Conservation (phyloP, 2,329 filamentous ascomycete genomes). For the Paraphaeosphaeria minitans region DNA sequence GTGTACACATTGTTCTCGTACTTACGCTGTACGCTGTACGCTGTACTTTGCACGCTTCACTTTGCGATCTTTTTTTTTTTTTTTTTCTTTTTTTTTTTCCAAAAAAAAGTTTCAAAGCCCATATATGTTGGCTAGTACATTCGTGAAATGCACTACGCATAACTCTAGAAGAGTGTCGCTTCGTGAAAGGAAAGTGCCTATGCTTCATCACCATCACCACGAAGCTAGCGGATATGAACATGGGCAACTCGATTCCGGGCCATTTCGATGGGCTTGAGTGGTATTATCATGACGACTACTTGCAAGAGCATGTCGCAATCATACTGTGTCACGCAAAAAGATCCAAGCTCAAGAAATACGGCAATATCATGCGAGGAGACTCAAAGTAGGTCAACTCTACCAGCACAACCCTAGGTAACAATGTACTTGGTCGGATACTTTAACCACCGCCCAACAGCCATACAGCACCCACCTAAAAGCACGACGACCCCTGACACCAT, state of each 20-base stretch:
- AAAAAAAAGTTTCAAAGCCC: too few species aligned
- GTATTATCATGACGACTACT: neutral
- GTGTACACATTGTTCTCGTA: too few species aligned
- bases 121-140: too few species aligned
- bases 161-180: too few species aligned
- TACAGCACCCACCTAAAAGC: constrained; percentile 12
- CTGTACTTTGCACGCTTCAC: too few species aligned
- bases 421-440: constrained; percentile 12
- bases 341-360: neutral
- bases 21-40: too few species aligned
- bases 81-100: too few species aligned
- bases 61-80: too few species aligned
- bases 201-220: neutral
- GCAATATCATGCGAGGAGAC: neutral
- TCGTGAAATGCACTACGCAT: too few species aligned
- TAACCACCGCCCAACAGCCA: constrained; percentile 13
- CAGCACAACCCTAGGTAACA: constrained; percentile 1
- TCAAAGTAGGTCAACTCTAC: too few species aligned
- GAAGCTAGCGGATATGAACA: neutral
- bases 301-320: neutral
- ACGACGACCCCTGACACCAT: constrained; percentile 6
- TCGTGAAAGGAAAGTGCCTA: too few species aligned
- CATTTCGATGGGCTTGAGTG: neutral
- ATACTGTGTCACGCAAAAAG: neutral
- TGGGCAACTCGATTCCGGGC: neutral